Base-by-base conservation (phyloP, 1,284 basidiomycete genomes). In the Cystobasidium slooffiae region DNA sequence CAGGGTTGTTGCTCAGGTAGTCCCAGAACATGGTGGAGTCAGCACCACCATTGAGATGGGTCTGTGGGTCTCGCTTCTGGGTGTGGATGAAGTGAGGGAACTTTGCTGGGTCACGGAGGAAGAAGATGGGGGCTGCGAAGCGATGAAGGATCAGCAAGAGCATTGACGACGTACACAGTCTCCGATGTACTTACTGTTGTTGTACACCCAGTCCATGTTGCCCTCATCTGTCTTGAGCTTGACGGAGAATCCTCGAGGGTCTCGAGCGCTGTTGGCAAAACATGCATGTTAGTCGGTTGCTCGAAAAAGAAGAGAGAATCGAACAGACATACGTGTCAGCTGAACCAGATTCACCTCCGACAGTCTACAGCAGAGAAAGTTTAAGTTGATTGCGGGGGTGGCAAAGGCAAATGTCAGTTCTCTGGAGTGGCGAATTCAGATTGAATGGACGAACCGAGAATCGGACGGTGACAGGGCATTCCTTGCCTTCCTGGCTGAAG, bases 211-310 rank as follows among this genome's bases (percentile, higher is more conserved):
- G 82, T 96, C 93, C 84, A 89, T 89, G 86, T 91, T 94, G 46
- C 94, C 94, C 81, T 97, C 88, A 39, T 90, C 87, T 0, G 94
- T 95, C 82, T 87, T 89, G 78, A 97, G 86, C 86, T 97, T 97
- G 86, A 97, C 83, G 1, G 93, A 88, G 81, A 96, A 97, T 9
- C 94, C 94, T 83, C 93, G 91, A 59, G 93, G 93, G 82, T 97
- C 94, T 78, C 93, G 90, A 64, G 92, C 93, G 18, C 64, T 66
- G 24, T 49, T 37, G 10, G 20, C 12, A 10, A 41, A 6, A 39
- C 24, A 49, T n/a, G 31, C 16, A 39, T 6, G 47, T 52, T 22
- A 65, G 31, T 5, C 9, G 20, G 12, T 20, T 22, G 22, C 3
- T 14, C 37, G n/a, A n/a, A 37, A 3, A 6, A 7, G 62, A 53